These are phyloP conservation scores for Xerocomellus amylosporus DNA, from an alignment of 768 basidiomycete species.

Conservation along the genomic window DNA sequence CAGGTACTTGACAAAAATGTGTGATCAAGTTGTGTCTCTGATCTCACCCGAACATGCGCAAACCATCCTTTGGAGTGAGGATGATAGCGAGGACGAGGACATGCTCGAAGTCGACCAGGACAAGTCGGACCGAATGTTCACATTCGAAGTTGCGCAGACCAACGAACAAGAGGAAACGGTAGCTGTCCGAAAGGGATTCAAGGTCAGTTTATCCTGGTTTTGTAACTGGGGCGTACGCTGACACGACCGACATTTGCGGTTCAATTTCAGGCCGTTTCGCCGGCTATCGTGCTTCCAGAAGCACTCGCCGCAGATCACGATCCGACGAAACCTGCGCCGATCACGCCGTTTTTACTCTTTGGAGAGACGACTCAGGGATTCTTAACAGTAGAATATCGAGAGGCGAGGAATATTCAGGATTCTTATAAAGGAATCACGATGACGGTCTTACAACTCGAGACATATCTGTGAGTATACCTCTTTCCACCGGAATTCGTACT, in stretches of 20 bases:
- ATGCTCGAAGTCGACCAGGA: constrained; percentile 37
- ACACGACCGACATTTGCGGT: background rate
- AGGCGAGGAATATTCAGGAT: constrained; percentile 1
- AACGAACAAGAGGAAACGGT: constrained; percentile 55
- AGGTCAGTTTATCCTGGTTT: constrained; percentile 30
- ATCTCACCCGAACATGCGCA: constrained; percentile 47
- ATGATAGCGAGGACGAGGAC: constrained; percentile 30
- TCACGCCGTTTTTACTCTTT: constrained; percentile 32
- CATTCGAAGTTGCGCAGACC: constrained; percentile 53
- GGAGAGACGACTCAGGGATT: constrained; percentile 44
- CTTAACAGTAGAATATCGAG: constrained; percentile 30
- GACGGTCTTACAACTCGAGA: too few species aligned
- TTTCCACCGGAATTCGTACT: too few species aligned
- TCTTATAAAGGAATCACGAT: too few species aligned
- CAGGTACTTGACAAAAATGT: constrained; percentile 59
- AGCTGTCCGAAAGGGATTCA: constrained; percentile 42
- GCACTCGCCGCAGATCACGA: constrained; percentile 3
- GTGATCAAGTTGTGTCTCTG: constrained; percentile 53
- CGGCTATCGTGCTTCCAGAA: constrained; percentile 9
- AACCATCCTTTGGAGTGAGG: constrained; percentile 44
- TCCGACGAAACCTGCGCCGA: background rate
- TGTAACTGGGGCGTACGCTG: background rate
- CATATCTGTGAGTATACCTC: too few species aligned
- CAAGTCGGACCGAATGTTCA: constrained; percentile 47
- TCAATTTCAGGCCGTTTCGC: constrained; percentile 10